Evolutionary conservation across 2,329 filamentous ascomycete species (phyloP).

Genomic region (Penicillium psychrosexuale): DNA sequence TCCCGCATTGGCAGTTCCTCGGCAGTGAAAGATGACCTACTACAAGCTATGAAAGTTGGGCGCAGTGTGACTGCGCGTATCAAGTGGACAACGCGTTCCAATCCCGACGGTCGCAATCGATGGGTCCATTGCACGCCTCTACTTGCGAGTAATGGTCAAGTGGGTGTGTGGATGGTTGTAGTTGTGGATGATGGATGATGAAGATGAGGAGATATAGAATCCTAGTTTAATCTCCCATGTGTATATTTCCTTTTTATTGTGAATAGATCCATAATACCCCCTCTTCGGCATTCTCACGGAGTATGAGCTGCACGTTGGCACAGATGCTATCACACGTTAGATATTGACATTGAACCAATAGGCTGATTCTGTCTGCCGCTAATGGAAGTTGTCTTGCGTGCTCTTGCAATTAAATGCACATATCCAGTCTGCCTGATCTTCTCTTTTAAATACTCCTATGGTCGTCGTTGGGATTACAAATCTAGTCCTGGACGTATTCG

Average conservation of each 20-base stretch:
- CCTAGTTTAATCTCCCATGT: constrained; percentile 1
- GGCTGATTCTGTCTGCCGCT: background rate
- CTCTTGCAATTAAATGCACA: background rate
- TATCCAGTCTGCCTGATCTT: background rate
- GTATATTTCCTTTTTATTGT: background rate
- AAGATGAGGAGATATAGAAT: constrained; percentile 36
- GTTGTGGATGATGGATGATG: constrained; percentile 70
- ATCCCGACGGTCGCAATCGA: constrained; percentile 59
- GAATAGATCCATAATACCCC: background rate
- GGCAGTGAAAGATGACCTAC: constrained; percentile 53
- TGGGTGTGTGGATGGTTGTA: constrained; percentile 77
- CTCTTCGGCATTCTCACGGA: background rate
- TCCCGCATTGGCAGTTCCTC: constrained; percentile 47
- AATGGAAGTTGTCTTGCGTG: background rate
- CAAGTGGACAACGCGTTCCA: constrained; percentile 59
- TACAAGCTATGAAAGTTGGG: constrained; percentile 63
- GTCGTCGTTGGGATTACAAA: background rate
- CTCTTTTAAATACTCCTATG: background rate
- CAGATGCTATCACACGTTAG: background rate
- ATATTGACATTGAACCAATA: background rate
- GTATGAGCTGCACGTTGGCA: background rate
- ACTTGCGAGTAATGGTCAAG: constrained; percentile 61
- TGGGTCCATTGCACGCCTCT: constrained; percentile 79
- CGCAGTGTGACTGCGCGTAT: constrained; percentile 72
- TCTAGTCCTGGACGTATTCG: background rate